These are phyloP conservation scores for Ogataea paradorogensis DNA, from an alignment of 805 yeast genomes.

Conservation along the genomic window DNA sequence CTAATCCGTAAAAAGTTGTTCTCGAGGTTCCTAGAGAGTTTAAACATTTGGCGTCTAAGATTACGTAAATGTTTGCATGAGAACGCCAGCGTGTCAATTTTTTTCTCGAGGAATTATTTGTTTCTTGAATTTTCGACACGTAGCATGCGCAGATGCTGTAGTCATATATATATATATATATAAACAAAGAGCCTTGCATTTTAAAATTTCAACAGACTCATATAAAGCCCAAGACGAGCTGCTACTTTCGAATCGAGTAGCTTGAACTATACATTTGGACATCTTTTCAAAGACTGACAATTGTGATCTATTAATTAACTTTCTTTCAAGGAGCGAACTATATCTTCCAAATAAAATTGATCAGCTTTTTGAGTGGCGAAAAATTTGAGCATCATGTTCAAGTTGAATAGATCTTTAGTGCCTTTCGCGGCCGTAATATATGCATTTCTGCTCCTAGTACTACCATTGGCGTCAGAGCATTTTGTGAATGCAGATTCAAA, in stretches of 20 bases:
- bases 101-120: conserved; percentile 1
- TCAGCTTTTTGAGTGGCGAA: conserved; percentile 3
- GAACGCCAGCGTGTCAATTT: conserved; percentile 22
- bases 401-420: conserved; percentile 25
- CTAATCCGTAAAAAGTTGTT: too few species aligned
- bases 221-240: too few species aligned
- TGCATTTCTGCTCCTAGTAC: conserved; percentile 27
- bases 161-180: not conserved
- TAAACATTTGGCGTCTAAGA: too few species aligned
- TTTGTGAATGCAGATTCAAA: conserved; percentile 27
- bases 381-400: conserved; percentile 20
- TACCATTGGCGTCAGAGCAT: conserved; percentile 29
- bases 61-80: not conserved
- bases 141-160: conserved; percentile 6
- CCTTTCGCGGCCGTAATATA: conserved; percentile 29
- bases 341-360: conserved; percentile 1
- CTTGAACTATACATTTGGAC: not conserved
- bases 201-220: not conserved
- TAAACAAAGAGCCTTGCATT: not conserved
- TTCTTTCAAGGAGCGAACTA: not conserved
- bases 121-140: conserved; percentile 22
- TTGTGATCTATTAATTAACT: too few species aligned
- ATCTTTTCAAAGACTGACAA: not conserved
- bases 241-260: too few species aligned
- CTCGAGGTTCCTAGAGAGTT: too few species aligned